Percentiles rank a stretch among this genome's conserved stretches.
phyloP scores from a whole-genome alignment of 2,329 filamentous ascomycete species.

The Fusarium brachygibbosum region DNA sequence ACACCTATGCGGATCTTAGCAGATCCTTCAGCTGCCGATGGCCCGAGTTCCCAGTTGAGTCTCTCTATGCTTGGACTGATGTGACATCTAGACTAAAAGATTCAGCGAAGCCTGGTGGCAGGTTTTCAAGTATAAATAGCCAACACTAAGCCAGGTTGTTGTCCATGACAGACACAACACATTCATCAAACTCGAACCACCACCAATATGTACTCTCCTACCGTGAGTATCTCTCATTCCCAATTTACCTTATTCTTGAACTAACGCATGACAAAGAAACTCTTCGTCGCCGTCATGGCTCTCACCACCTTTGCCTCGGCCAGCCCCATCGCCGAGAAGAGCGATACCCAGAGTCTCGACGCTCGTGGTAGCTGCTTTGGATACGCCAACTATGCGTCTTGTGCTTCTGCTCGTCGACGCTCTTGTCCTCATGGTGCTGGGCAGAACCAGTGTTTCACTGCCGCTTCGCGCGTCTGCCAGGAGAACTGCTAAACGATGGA shows the following conservation, averaged over 20 bases:
- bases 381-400: slow-evolving; percentile 2
- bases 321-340: background rate
- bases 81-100: background rate
- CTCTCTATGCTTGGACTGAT: background rate
- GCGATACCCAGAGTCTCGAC: background rate
- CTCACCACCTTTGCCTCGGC: background rate
- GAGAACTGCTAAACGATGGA: background rate
- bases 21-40: background rate
- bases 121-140: background rate
- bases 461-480: background rate
- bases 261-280: background rate
- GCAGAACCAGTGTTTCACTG: background rate
- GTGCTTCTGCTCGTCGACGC: background rate
- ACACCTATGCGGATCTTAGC: background rate
- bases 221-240: background rate
- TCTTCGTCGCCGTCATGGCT: slow-evolving; percentile 1
- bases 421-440: background rate
- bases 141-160: accelerated
- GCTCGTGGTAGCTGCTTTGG: background rate
- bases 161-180: background rate
- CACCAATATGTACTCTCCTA: background rate
- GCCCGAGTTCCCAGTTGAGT: background rate
- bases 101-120: no score
- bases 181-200: background rate
- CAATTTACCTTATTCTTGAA: accelerated